These are phyloP conservation scores for Dactylellina haptotyla DNA, from an alignment of 2,329 filamentous ascomycete species.

Conservation along the genomic window DNA sequence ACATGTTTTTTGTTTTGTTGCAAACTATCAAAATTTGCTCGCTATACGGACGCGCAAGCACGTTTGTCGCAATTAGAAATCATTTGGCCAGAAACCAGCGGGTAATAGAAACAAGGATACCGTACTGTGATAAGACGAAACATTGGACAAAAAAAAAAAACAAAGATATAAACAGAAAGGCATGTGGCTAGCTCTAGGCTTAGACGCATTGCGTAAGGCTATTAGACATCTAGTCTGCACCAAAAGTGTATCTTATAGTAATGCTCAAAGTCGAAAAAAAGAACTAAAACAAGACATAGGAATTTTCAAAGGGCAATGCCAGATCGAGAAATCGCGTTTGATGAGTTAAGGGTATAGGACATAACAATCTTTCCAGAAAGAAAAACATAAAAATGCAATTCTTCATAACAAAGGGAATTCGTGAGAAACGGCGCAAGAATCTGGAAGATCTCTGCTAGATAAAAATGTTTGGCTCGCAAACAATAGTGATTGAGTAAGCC, in stretches of 20 bases:
- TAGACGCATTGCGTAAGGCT: constrained; percentile 1
- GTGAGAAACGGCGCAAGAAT: constrained; percentile 12
- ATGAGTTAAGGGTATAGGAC: constrained; percentile 35
- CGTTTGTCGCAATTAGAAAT: neutral
- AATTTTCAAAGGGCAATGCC: constrained; percentile 3
- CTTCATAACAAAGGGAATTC: constrained; percentile 48
- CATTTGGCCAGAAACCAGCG: neutral
- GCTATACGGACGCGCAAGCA: neutral
- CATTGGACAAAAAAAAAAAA: neutral
- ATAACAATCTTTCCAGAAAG: constrained; percentile 31
- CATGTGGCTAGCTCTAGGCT: neutral
- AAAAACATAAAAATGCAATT: neutral
- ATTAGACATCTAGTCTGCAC: neutral
- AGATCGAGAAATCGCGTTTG: neutral
- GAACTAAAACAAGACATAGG: constrained; percentile 7
- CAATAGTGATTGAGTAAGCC: too few species aligned
- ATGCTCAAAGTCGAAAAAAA: neutral
- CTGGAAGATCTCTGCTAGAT: neutral
- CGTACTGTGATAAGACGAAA: too few species aligned
- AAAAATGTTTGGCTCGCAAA: neutral
- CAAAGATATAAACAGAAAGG: neutral
- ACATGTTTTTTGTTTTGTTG: constrained; percentile 1
- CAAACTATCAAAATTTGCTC: constrained; percentile 41
- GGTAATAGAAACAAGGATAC: neutral
- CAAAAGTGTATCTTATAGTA: neutral